phyloP scores from a whole-genome alignment of 306 rosid species.

The Quercus glauca region DNA sequence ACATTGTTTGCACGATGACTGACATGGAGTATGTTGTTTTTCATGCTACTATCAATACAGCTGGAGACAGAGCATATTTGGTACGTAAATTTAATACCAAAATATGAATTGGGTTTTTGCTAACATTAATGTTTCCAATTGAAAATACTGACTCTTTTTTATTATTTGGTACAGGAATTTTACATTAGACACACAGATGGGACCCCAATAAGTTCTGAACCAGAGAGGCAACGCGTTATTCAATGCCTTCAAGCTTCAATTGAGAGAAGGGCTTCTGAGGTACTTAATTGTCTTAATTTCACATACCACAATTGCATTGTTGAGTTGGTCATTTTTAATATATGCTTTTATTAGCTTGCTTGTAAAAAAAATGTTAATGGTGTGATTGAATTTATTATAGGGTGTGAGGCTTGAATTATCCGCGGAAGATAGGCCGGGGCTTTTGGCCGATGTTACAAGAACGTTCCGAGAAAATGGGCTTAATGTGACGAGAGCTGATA shows the following conservation, averaged over 20 bases:
- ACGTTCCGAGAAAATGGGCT: constrained; percentile 89
- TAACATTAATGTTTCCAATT: not conserved
- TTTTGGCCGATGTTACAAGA: constrained; percentile 81
- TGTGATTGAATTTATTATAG: constrained; percentile 30
- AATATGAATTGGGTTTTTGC: not conserved
- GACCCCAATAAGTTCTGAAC: constrained; percentile 92
- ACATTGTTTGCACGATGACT: constrained; percentile 83
- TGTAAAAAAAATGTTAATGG: not conserved
- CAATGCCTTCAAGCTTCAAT: constrained; percentile 85
- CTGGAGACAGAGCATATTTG: constrained; percentile 56
- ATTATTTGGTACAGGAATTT: constrained; percentile 57
- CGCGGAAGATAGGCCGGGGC: constrained; percentile 59
- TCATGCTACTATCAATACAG: constrained; percentile 77
- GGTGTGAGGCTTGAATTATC: constrained; percentile 78
- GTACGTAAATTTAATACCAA: constrained; percentile 31
- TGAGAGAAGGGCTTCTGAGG: constrained; percentile 88
- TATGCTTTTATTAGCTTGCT: not conserved
- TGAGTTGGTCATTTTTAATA: not conserved
- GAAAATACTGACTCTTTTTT: not conserved
- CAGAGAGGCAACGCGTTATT: constrained; percentile 84
- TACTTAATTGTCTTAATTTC: constrained; percentile 2
- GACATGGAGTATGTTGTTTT: constrained; percentile 93
- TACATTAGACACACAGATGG: constrained; percentile 87
- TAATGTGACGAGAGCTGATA: constrained; percentile 86
- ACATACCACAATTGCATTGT: too few species aligned